A percentile compares a stretch with the other conserved stretches of the same genome.
Evolutionary conservation across 148 eudicot genomes (phyloP).

Genomic region (Persicaria tinctoria): DNA sequence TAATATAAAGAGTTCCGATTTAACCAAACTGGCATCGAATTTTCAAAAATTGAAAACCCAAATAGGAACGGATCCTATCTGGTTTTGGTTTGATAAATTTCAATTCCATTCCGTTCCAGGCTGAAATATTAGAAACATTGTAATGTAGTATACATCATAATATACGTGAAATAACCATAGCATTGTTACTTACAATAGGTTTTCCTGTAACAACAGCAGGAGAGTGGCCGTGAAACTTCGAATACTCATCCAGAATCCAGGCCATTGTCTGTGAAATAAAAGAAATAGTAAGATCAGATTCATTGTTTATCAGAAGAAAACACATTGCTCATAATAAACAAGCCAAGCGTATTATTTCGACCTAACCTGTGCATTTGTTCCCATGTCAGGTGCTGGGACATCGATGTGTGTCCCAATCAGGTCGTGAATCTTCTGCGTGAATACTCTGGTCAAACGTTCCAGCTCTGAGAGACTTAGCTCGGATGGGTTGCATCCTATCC

Average conservation of each 20-base stretch:
- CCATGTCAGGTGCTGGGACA: conserved; percentile 99
- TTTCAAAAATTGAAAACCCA: background rate
- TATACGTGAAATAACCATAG: background rate
- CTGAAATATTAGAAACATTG: background rate
- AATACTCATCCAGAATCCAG: conserved; percentile 73
- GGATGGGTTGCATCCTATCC: conserved; percentile 89
- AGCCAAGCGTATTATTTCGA: background rate
- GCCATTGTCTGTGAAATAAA: conserved; percentile 51
- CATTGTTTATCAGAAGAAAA: background rate
- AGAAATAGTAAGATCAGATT: background rate
- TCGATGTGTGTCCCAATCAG: conserved; percentile 87
- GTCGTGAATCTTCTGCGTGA: conserved; percentile 94
- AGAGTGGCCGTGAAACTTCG: conserved; percentile 61
- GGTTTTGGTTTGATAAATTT: background rate
- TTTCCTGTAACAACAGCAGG: conserved; percentile 67
- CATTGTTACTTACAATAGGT: conserved; percentile 45
- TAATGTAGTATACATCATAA: background rate
- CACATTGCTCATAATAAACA: background rate
- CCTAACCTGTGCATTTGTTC: conserved; percentile 83
- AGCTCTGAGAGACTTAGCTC: conserved; percentile 73
- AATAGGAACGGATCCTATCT: background rate
- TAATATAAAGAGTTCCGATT: background rate
- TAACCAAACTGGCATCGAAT: background rate
- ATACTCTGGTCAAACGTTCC: conserved; percentile 86
- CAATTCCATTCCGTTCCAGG: background rate